Conservation (phyloP, 257 asterid genomes). For the Eucommia ulmoides region DNA sequence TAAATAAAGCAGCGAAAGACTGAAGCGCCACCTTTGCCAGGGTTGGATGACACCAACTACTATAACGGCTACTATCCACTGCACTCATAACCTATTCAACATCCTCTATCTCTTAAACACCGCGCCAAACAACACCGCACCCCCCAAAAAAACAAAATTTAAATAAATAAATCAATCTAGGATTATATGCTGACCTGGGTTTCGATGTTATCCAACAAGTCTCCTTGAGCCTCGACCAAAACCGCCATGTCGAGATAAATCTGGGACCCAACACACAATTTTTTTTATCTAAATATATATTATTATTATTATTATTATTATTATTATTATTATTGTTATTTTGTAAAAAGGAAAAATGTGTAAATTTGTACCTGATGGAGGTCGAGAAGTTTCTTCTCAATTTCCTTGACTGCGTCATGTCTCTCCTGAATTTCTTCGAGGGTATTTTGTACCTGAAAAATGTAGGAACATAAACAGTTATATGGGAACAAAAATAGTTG, state of each 20-base stretch:
- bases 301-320: no score
- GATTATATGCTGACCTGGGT: conserved; percentile 40
- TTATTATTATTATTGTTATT: no score
- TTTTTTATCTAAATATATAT: no score
- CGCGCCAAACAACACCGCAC: not conserved
- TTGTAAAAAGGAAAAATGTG: no score
- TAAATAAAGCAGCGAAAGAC: no score
- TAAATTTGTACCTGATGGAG: conserved; percentile 50
- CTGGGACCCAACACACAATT: conserved; percentile 13
- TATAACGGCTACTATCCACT: conserved; percentile 31
- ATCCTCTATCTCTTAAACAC: conserved; percentile 16
- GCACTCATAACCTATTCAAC: conserved; percentile 49
- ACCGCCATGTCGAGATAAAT: conserved; percentile 86
- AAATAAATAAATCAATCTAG: not conserved
- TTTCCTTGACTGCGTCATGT: conserved; percentile 49
- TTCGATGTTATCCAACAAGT: conserved; percentile 71
- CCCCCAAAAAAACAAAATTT: not conserved
- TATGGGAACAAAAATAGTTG: no score
- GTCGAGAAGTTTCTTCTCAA: conserved; percentile 72
- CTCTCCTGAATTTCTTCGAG: conserved; percentile 91
- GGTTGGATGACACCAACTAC: conserved; percentile 35
- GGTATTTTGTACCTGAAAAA: conserved; percentile 48
- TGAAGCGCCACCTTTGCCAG: conserved; percentile 42
- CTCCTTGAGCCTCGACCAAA: conserved; percentile 81
- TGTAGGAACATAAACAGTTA: no score